Base-by-base conservation (phyloP, 352 stramenopile genomes). In the Phytophthora ohioensis region DNA sequence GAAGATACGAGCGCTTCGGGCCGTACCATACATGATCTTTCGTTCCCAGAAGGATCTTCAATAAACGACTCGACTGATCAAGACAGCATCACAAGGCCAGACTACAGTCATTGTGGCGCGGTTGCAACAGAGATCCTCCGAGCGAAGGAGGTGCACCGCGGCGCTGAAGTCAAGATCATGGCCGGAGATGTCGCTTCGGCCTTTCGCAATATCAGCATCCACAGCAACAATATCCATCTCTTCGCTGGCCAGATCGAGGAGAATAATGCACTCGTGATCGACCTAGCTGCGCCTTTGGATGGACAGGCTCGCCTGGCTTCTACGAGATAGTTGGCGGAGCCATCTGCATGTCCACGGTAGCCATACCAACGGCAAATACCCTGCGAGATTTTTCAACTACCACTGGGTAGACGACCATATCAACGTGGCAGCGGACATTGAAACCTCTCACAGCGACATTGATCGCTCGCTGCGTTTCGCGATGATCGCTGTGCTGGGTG, bases 11-110 rank as follows among this genome's bases (percentile, higher is more conserved):
- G 21, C 21, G 21, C 1, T 21, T 21, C 21, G 1, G 21, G 21
- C 21, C 21, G 1, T 27, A 27, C 21, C 21, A 27, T 27, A 27
- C 21, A 27, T 27, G 46, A 64, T 41, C 49, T 76, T 0, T 68
- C 62, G 4, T 72, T 36, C 17, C 63, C 62, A 0, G 31, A 48
- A 21, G 38, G 55, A 15, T 4, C 30, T 4, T 75, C 61, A 0
- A 71, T 75, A 35, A 72, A 72, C 15, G 62, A 67, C 13, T 43
- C 2, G 43, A 72, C 57, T 1, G 48, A 72, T n/a, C 17, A 70
- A 17, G 32, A 31, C 51, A 65, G 27, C 27, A 69, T 73, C 30
- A 54, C 36, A n/a, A 61, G 57, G 12, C 52, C 59, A 0, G 39
- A 66, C 3, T 63, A 61, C 30, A n/a, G 3, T 9, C 48, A 67